Evolutionary conservation across 1,139 yeast species (phyloP).

Genomic region (Oligophagozyma castellii): DNA sequence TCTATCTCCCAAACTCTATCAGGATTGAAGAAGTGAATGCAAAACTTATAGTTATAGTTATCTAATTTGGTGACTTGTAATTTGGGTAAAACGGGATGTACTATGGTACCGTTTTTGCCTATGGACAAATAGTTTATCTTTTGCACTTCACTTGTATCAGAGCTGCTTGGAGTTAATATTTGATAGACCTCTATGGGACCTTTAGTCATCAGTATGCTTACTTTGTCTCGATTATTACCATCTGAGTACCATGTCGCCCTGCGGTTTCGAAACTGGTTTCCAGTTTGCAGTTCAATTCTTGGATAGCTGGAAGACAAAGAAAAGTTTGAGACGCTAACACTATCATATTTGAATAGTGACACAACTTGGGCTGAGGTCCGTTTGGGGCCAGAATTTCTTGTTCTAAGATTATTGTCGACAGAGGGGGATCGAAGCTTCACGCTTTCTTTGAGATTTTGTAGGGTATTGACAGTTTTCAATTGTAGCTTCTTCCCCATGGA

Average conservation of each 20-base stretch:
- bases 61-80: slow-evolving; percentile 13
- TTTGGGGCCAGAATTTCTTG: slow-evolving; percentile 4
- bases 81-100: slow-evolving; percentile 24
- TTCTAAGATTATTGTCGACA: not conserved
- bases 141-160: slow-evolving; percentile 8
- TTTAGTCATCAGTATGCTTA: slow-evolving; percentile 13
- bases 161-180: slow-evolving; percentile 10
- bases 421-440: slow-evolving; percentile 2
- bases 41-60: slow-evolving; percentile 4
- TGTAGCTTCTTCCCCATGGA: too few relatives aligned
- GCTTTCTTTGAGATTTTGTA: not conserved
- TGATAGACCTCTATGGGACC: slow-evolving; percentile 22
- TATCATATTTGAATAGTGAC: slow-evolving; percentile 16
- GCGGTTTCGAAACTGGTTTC: too few relatives aligned
- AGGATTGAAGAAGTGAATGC: slow-evolving; percentile 19
- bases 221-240: too few relatives aligned
- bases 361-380: slow-evolving; percentile 21
- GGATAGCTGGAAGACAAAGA: not conserved
- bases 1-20: slow-evolving; percentile 22
- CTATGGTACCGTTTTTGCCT: slow-evolving; percentile 20
- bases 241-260: too few relatives aligned
- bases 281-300: too few relatives aligned
- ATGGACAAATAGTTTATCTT: slow-evolving; percentile 21
- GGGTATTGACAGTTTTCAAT: slow-evolving; percentile 1
- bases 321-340: slow-evolving; percentile 16